Evolutionary conservation across 148 eudicot genomes (phyloP).

Genomic region (Rhododendron williamsianum): DNA sequence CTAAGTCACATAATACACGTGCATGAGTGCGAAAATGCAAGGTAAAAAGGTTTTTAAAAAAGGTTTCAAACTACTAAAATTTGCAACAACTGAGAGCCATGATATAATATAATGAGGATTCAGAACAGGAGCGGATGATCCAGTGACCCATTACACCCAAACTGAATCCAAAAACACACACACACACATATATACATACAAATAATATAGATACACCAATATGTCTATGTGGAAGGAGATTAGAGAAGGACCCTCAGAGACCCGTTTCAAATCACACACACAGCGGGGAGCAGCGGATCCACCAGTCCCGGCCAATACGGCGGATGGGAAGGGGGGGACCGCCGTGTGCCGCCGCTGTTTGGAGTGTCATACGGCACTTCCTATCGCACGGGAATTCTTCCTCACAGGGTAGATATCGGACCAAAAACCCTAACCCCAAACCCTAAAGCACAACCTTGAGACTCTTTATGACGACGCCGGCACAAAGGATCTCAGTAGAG

Average conservation of each 20-base stretch:
- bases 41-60: background rate
- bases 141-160: background rate
- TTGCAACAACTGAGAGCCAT: too few relatives aligned
- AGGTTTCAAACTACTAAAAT: background rate
- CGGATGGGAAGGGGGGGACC: background rate
- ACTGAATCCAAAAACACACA: background rate
- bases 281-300: background rate
- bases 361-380: slow-evolving; percentile 88
- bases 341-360: slow-evolving; percentile 21
- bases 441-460: background rate
- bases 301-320: background rate
- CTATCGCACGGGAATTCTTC: slow-evolving; percentile 67
- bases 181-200: too few relatives aligned
- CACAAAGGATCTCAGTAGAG: background rate
- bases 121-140: background rate
- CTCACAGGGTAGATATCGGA: slow-evolving; percentile 31
- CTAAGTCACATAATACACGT: background rate
- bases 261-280: background rate
- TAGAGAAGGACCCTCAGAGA: background rate
- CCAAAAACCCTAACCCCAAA: background rate
- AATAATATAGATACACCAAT: background rate
- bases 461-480: background rate
- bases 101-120: too few relatives aligned
- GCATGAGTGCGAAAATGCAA: background rate
- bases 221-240: background rate